These are phyloP conservation scores for Heliamphora exappendiculata DNA, from an alignment of 148 eudicot species.

Conservation along the genomic window DNA sequence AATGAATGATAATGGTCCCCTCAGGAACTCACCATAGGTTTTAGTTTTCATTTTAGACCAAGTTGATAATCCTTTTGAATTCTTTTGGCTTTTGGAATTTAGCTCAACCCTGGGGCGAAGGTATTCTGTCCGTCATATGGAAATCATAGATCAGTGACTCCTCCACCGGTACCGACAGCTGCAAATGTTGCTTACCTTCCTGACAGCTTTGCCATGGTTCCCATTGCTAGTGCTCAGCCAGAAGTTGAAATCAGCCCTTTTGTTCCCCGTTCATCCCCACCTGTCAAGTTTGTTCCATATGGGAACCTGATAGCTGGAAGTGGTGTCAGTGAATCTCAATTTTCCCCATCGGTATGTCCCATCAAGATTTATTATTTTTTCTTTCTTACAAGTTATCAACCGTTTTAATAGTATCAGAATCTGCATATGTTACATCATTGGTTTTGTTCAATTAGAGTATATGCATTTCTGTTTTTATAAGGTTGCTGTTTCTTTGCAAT, in stretches of 20 bases:
- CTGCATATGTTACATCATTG: not conserved
- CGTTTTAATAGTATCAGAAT: not conserved
- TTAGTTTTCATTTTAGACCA: not conserved
- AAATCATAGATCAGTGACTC: constrained; percentile 43
- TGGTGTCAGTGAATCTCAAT: constrained; percentile 47
- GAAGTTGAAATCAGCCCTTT: constrained; percentile 47
- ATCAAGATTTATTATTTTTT: not conserved
- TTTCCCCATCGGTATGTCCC: constrained; percentile 58
- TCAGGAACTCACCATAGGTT: not conserved
- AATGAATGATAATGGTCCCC: not conserved
- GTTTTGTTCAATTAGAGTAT: not conserved
- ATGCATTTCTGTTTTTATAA: not conserved
- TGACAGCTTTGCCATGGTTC: constrained; percentile 34
- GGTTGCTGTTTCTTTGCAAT: not conserved
- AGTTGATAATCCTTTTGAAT: not conserved
- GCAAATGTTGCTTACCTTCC: constrained; percentile 45
- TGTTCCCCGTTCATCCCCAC: constrained; percentile 42
- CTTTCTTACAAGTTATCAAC: not conserved
- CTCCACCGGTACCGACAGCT: constrained; percentile 38
- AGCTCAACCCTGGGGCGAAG: constrained; percentile 93
- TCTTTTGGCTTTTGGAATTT: constrained; percentile 47
- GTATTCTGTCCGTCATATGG: constrained; percentile 59
- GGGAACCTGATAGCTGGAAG: constrained; percentile 36
- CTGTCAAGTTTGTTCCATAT: constrained; percentile 52
- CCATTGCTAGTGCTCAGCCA: constrained; percentile 42